phyloP scores from a whole-genome alignment of 2,329 filamentous ascomycete species.

The Geoglossum cookeanum region DNA sequence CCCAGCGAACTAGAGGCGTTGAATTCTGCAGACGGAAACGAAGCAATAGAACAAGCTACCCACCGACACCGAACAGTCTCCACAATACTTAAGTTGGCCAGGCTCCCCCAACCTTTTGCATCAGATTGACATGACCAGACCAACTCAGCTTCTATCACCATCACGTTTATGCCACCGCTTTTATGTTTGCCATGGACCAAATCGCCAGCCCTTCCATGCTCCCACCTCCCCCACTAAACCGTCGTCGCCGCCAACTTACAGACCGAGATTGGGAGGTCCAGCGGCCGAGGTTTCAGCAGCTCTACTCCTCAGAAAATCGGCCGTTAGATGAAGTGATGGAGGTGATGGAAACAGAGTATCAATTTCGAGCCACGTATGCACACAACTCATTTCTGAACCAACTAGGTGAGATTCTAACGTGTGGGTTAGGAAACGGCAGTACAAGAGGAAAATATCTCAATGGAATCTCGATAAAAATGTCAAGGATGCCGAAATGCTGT shows the following conservation, averaged over 20 bases:
- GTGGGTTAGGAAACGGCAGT: neutral
- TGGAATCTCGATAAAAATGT: constrained; percentile 1
- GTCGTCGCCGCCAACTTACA: neutral
- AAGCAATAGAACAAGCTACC: no score
- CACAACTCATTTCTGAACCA: neutral
- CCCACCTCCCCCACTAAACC: neutral
- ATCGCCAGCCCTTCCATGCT: neutral
- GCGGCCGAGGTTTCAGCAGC: neutral
- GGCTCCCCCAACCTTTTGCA: no score
- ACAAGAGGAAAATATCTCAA: neutral
- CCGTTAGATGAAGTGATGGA: neutral
- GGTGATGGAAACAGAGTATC: neutral
- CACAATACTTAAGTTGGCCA: no score
- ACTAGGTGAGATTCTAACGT: neutral
- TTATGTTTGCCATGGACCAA: neutral
- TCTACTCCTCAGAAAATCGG: neutral
- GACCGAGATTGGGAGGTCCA: neutral
- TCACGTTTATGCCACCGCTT: no score
- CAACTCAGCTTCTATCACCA: no score
- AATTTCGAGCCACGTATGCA: neutral
- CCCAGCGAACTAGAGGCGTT: no score
- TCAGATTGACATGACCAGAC: no score
- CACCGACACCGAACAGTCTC: no score
- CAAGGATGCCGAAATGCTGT: neutral
- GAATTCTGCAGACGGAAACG: no score